phyloP scores from a whole-genome alignment of 2,329 filamentous ascomycete genomes.

The Apiospora kogelbergensis region DNA sequence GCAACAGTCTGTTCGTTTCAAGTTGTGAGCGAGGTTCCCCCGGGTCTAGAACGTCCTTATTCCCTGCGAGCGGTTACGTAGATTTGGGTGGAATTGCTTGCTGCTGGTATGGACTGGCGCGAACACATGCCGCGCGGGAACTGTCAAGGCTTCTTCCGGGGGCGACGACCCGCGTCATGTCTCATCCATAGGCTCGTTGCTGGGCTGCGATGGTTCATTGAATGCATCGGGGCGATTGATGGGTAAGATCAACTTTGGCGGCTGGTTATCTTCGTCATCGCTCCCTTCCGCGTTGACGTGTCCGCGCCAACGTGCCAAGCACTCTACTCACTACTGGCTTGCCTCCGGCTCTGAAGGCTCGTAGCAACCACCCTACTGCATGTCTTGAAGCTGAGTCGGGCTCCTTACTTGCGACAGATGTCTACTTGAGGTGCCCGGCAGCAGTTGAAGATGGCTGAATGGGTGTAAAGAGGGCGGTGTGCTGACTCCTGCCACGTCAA shows the following conservation, averaged over 20 bases:
- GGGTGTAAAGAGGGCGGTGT: too few species aligned
- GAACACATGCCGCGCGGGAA: constrained; percentile 2
- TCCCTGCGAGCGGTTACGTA: not conserved
- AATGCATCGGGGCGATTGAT: not conserved
- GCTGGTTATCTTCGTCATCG: not conserved
- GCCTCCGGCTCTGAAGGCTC: not conserved
- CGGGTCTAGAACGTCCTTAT: not conserved
- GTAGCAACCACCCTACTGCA: not conserved
- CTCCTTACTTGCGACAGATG: not conserved
- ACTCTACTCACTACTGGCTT: not conserved
- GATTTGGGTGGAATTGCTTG: not conserved
- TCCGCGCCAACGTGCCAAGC: not conserved
- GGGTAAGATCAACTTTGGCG: not conserved
- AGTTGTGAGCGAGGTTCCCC: not conserved
- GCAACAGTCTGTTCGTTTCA: not conserved
- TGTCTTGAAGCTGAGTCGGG: not conserved
- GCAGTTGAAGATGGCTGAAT: not conserved
- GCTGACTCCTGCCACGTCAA: not conserved
- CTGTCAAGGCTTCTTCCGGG: not conserved
- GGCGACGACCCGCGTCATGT: not conserved
- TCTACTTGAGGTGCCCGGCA: too few species aligned
- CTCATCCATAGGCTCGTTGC: not conserved
- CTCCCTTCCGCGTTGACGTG: not conserved
- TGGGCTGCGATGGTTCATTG: not conserved
- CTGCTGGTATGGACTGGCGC: not conserved